Percentiles rank a stretch among this genome's conserved stretches.
Evolutionary conservation across 345 rosid genomes (phyloP).

Genomic region (Murraya koenigii): DNA sequence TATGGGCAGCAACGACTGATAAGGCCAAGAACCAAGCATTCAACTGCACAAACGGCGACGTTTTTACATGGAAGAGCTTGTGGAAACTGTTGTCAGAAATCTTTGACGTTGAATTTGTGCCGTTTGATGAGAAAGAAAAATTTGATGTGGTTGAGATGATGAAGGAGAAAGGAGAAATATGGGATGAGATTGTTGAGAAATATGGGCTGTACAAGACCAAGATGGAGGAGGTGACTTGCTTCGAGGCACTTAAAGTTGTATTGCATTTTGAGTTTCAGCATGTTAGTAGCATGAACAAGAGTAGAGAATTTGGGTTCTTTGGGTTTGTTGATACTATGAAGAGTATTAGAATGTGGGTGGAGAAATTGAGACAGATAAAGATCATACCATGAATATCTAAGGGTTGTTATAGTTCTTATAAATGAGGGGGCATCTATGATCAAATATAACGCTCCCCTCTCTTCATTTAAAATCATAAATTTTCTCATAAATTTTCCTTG

Average conservation of each 20-base stretch:
- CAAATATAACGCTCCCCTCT: too few species aligned
- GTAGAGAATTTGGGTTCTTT: slow-evolving; percentile 16
- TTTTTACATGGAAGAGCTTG: slow-evolving; percentile 29
- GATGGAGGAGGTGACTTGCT: slow-evolving; percentile 25
- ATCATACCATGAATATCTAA: background rate
- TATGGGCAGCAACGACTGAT: slow-evolving; percentile 22
- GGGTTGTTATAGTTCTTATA: too few species aligned
- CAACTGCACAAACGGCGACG: slow-evolving; percentile 28
- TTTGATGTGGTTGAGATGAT: background rate
- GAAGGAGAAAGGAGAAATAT: background rate
- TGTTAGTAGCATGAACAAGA: slow-evolving; percentile 37
- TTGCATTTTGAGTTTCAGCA: slow-evolving; percentile 28
- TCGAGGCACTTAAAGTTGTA: slow-evolving; percentile 14
- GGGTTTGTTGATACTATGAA: background rate
- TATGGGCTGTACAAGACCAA: slow-evolving; percentile 21
- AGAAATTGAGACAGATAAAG: background rate
- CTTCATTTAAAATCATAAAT: too few species aligned
- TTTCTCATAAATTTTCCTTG: too few species aligned
- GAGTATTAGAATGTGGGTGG: background rate
- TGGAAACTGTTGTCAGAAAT: slow-evolving; percentile 23
- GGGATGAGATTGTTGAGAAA: slow-evolving; percentile 32
- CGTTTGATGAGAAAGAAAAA: slow-evolving; percentile 24
- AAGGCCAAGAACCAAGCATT: slow-evolving; percentile 21
- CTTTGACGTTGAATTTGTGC: slow-evolving; percentile 19
- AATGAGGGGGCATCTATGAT: too few species aligned